Evolutionary conservation across 2,329 filamentous ascomycete genomes (phyloP), one percentile per base, ranked within the genome.

Genomic region (Penicillium sp.): DNA sequence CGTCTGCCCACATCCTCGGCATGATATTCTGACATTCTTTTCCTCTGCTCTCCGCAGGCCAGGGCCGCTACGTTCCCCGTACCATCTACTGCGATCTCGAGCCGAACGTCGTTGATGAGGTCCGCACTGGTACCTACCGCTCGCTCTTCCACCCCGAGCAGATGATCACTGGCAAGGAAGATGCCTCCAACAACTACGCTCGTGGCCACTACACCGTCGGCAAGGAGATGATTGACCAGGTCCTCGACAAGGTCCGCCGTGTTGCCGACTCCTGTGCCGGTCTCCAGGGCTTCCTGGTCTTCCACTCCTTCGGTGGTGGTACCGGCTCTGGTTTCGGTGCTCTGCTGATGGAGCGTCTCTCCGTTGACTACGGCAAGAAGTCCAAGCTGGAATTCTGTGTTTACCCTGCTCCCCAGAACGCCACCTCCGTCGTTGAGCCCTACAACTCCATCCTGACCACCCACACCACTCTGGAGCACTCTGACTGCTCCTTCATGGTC

Each of bases 161-260:
- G 79, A 95, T 98, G 92, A 96, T 98, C 77, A 95, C 89, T 60
- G 93, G 93, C 78, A 97, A 97, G 86, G 93, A 97, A 83, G 93
- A 97, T 85, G 93, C 93, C 63, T 96, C 92, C 65, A 98, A 98
- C 88, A 98, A 98, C 86, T 97, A 97, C 72, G 93, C 93, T 66
- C 92, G 93, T 83, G 93, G 93, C 64, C 93, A 98, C 82, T 98
- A 98, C 83, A 98, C 93, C 58, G 91, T 97, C 66, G 93, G 93
- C 74, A 97, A 97, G 84, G 93, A 98, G 82, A 84, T 98, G 75
- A 96, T 97, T 66, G 93, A 98, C 75, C 86, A 91, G 74, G 93
- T 97, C 56, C 80, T 97, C 64, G 93, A 98, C 82, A 95, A 95
- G 83, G 88, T 98, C 62, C 89, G 93, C 75, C 89, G 89, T 66